Base-by-base conservation (phyloP, 23 red algal species). In the Agarophyton chilense region DNA sequence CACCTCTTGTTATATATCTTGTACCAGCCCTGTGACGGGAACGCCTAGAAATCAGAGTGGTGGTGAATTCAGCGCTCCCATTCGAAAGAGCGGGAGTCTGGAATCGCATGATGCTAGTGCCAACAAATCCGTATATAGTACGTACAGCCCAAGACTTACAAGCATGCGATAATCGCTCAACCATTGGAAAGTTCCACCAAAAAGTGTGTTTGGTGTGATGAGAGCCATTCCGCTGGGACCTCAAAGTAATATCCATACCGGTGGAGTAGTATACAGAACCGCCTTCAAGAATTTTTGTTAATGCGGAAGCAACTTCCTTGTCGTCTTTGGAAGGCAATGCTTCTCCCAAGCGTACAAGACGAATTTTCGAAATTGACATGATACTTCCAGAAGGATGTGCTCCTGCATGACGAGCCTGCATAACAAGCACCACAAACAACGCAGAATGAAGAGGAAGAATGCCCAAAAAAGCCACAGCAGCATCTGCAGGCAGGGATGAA, bases 111-210 rank as follows among this genome's bases (percentile, higher is more conserved):
- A 79, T 29, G 38, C 40, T 56, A 11, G 92, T 93, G n/a, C 87
- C 92, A 1, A 98, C 81, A 89, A 91, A 95, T 17, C 92, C 96
- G 71, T 94, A 92, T 60, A 95, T 84, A 52, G 82, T 81, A 4
- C 76, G 78, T 11, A 90, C 63, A 66, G 83, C 83, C 92, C 92
- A 95, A n/a, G 32, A 35, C 29, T 31, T 49, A 29, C 56, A 81
- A 46, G 60, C 33, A 1, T 50, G 25, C 9, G 75, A 63, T 43
- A 94, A 39, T 56, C 79, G 51, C 22, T 77, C 61, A 47, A 78
- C 92, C 72, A 98, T 26, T 8, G 83, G 96, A 67, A 73, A 92
- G 43, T 86, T 98, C 96, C 96, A 98, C 96, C 92, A 95, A 83
- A 95, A 98, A 3, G 90, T 77, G 52, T 78, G 72, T 38, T 66